These are phyloP conservation scores for Microbotryum scabiosae DNA, from an alignment of 1,284 basidiomycete species.

Conservation along the genomic window DNA sequence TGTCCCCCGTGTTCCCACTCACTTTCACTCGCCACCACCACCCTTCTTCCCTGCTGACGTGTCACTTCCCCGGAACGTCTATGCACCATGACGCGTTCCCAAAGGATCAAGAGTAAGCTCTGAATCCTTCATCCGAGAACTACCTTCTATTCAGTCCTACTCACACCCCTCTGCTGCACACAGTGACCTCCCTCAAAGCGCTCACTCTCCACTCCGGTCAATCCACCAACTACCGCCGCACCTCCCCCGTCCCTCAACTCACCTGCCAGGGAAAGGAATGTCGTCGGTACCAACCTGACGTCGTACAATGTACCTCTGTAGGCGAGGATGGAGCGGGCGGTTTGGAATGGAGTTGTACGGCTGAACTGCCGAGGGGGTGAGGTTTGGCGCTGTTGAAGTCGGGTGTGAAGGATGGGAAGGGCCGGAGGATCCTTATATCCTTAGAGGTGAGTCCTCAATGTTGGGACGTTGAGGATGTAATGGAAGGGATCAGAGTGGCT, in stretches of 20 bases:
- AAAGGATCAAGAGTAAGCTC: neutral
- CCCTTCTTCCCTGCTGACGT: neutral
- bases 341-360: conserved; percentile 85
- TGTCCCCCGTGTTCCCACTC: too few relatives aligned
- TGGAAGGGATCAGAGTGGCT: too few relatives aligned
- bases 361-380: conserved; percentile 71
- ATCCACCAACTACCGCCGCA: conserved; percentile 58
- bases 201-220: conserved; percentile 69
- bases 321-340: conserved; percentile 62
- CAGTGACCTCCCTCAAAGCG: conserved; percentile 59
- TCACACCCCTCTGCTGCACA: too few relatives aligned
- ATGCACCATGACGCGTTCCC: neutral
- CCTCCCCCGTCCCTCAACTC: conserved; percentile 63
- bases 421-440: conserved; percentile 68
- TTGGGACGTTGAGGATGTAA: too few relatives aligned
- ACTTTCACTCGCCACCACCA: too few relatives aligned
- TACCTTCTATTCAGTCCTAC: too few relatives aligned
- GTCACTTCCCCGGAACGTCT: too few relatives aligned
- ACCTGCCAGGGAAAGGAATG: conserved; percentile 72
- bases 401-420: conserved; percentile 71
- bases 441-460: conserved; percentile 74
- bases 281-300: conserved; percentile 64
- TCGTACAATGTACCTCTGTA: conserved; percentile 71
- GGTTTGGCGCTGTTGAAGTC: conserved; percentile 69
- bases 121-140: too few relatives aligned